phyloP scores from a whole-genome alignment of 176 grass and related monocot species.

The Eremochloa ophiuroides region DNA sequence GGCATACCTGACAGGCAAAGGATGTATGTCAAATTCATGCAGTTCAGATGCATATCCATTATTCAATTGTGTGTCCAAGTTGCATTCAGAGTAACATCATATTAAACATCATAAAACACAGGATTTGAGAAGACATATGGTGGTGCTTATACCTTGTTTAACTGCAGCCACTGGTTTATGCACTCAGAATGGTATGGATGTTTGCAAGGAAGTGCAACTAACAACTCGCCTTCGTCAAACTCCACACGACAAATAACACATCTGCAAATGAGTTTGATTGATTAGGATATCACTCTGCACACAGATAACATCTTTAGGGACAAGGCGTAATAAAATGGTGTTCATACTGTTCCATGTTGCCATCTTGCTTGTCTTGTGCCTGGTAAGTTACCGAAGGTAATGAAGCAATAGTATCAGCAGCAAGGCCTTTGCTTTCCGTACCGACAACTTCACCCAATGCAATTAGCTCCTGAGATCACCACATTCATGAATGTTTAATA shows the following conservation, averaged over 20 bases:
- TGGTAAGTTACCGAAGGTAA: conserved; percentile 74
- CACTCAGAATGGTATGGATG: conserved; percentile 88
- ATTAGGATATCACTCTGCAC: conserved; percentile 3
- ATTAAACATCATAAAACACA: background rate
- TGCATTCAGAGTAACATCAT: background rate
- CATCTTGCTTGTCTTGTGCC: conserved; percentile 60
- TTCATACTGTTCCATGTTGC: conserved; percentile 86
- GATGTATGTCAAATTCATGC: background rate
- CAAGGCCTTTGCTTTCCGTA: conserved; percentile 75
- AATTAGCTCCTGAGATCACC: conserved; percentile 62
- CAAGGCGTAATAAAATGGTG: background rate
- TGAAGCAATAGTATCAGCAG: conserved; percentile 64
- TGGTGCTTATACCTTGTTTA: conserved; percentile 67
- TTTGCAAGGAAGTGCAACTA: conserved; percentile 85
- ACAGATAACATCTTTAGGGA: background rate
- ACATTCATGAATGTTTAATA: conserved; percentile 16
- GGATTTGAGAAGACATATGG: background rate
- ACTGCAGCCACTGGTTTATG: conserved; percentile 94
- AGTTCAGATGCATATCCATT: background rate
- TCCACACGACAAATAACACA: conserved; percentile 96
- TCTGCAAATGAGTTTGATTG: conserved; percentile 36
- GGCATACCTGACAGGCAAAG: conserved; percentile 51
- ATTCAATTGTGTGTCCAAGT: background rate
- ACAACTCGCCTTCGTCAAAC: conserved; percentile 78
- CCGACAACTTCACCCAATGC: conserved; percentile 90